Conservation (phyloP, 116 monocot species). For the Iris pallida region DNA sequence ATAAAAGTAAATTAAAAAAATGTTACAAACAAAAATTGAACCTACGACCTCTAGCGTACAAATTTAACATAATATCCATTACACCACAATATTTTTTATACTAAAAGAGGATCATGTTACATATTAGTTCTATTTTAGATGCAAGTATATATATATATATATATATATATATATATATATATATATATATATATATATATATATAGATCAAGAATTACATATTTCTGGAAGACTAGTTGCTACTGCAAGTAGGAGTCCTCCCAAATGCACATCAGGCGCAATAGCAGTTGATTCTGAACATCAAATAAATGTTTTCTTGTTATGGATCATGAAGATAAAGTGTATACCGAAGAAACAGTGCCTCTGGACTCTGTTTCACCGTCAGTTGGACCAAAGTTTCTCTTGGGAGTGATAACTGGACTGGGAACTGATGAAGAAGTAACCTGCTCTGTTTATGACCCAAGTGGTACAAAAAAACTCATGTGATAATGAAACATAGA, state of each 20-base stretch:
- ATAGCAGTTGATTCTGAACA: slow-evolving; percentile 36
- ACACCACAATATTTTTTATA: too few relatives aligned
- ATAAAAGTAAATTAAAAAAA: too few relatives aligned
- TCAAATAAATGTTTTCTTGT: slow-evolving; percentile 71
- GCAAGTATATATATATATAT: too few relatives aligned
- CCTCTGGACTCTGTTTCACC: slow-evolving; percentile 3
- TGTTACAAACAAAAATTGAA: too few relatives aligned
- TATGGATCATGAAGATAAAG: slow-evolving; percentile 18
- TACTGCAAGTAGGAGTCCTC: slow-evolving; percentile 54
- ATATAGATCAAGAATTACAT: slow-evolving; percentile 68
- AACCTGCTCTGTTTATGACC: slow-evolving; percentile 68
- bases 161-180: too few relatives aligned
- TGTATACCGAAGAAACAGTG: not conserved
- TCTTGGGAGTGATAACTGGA: slow-evolving; percentile 75
- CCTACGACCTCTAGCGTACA: too few relatives aligned
- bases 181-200: too few relatives aligned
- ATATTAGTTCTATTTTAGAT: slow-evolving; percentile 28
- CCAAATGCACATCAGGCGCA: slow-evolving; percentile 18
- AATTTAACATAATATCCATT: too few relatives aligned
- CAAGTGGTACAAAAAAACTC: slow-evolving; percentile 61
- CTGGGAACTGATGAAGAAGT: slow-evolving; percentile 82
- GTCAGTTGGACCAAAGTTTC: slow-evolving; percentile 21
- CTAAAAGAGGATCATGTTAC: slow-evolving; percentile 7
- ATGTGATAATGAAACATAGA: slow-evolving; percentile 83
- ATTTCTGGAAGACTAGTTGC: slow-evolving; percentile 72